phyloP scores from a whole-genome alignment of 768 basidiomycete genomes.

The Leccinum subtestaceum region DNA sequence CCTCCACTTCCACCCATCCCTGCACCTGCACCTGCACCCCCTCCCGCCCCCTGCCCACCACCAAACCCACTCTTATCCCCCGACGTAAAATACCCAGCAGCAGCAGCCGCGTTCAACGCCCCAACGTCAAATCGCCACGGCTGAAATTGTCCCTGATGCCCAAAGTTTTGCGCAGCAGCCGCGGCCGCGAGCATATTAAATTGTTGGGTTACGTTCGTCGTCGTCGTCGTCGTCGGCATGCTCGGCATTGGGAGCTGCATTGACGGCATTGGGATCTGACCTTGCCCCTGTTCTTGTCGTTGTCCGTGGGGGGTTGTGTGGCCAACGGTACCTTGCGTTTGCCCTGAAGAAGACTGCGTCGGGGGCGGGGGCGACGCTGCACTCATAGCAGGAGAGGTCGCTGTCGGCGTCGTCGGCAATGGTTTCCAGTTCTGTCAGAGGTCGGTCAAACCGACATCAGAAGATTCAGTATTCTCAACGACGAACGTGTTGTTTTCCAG shows the following conservation, averaged over 20 bases:
- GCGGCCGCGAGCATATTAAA: slow-evolving; percentile 28
- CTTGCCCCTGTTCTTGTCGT: neutral
- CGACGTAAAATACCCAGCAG: slow-evolving; percentile 19
- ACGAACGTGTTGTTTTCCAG: slow-evolving; percentile 71
- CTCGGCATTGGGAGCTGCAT: neutral
- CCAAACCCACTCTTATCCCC: slow-evolving; percentile 18
- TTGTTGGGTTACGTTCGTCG: slow-evolving; percentile 20
- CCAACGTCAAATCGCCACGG: slow-evolving; percentile 17
- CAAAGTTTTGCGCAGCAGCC: slow-evolving; percentile 24
- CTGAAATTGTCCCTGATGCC: slow-evolving; percentile 22
- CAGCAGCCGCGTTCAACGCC: slow-evolving; percentile 14
- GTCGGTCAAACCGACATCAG: neutral
- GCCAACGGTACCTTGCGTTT: neutral
- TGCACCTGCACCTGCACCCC: neutral
- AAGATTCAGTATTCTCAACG: neutral
- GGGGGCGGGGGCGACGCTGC: neutral
- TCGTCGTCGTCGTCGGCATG: neutral
- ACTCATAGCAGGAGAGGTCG: slow-evolving; percentile 2
- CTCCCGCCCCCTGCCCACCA: slow-evolving; percentile 2
- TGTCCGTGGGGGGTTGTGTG: neutral
- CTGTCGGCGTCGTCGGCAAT: slow-evolving; percentile 27
- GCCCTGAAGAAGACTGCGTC: neutral
- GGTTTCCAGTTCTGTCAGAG: slow-evolving; percentile 53
- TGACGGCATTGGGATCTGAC: neutral
- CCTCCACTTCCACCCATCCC: slow-evolving; percentile 2